Base-by-base conservation (phyloP, 192 early-diverging fungal species). In the Podochytrium sp. region DNA sequence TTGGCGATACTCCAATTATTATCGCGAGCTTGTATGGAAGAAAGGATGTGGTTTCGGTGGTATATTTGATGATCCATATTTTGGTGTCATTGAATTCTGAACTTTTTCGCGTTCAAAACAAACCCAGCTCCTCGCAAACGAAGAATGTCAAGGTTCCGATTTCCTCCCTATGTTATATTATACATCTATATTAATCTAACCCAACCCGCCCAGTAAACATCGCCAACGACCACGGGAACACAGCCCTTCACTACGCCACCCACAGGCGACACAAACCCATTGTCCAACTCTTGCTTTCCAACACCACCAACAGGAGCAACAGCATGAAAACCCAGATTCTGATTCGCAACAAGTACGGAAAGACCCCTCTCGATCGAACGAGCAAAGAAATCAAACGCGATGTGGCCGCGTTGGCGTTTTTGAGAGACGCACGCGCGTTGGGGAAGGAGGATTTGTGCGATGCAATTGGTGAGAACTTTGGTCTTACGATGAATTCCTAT, bases 211-310 rank as follows among this genome's bases (percentile, higher is more conserved):
- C 59, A 87, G 86, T 86, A 34, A 88, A 87, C 76, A 10, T 38
- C 18, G 81, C 85, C 20, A 88, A 88, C 68, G 81, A 86, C 37
- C 83, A 88, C 65, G 86, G 86, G 23, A 88, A 88, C 68, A 88
- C 86, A 2, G 77, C 86, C 0, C 78, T 88, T 41, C 86, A 88
- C 65, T 88, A 88, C 70, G 86, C 86, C 2, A 85, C 81, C 49
- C 86, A 79, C 71, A 80, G 80, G 73, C 65, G 84, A 25, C 55
- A 66, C 12, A 60, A 71, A 14, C 76, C 80, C 14, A 52, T 87
- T n/a, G 80, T 76, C 25, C 43, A 74, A 0, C 61, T 60, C 27
- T 69, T 82, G 29, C 29, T 59, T 20, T 55, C 83, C 41, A 65
- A 73, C 23, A 60, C 61, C 20, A 61, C 70, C 25, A 67, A 67